These are phyloP conservation scores for Adansonia gregorii DNA, from an alignment of 441 rosid genomes.

Conservation along the genomic window DNA sequence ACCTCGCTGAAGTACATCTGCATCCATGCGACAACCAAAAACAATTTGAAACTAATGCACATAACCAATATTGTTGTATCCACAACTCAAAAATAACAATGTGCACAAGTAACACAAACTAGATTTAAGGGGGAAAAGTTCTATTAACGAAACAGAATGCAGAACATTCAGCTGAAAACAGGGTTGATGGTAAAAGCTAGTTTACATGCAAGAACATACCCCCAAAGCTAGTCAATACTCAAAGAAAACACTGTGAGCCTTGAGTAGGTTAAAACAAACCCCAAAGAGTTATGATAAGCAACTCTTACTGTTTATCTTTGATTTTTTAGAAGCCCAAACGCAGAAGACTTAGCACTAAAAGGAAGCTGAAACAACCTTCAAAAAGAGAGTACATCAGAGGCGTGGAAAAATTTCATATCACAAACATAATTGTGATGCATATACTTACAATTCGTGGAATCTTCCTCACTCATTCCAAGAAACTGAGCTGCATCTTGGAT, in stretches of 20 bases:
- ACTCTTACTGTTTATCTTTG: background rate
- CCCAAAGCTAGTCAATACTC: background rate
- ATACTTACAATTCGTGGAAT: slow-evolving; percentile 70
- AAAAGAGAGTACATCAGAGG: background rate
- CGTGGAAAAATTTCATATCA: background rate
- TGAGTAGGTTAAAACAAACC: background rate
- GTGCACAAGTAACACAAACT: background rate
- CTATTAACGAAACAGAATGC: background rate
- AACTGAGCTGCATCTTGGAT: slow-evolving; percentile 67
- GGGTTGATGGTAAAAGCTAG: background rate
- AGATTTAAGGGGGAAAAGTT: background rate
- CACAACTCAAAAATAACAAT: background rate
- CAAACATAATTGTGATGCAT: background rate
- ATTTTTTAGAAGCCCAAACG: background rate
- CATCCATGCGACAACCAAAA: background rate
- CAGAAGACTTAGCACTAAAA: background rate
- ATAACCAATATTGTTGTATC: background rate
- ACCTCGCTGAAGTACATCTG: slow-evolving; percentile 9
- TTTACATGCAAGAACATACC: background rate
- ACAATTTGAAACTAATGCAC: background rate
- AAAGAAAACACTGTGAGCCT: background rate
- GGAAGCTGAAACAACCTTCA: background rate
- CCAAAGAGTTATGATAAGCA: background rate
- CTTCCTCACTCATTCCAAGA: slow-evolving; percentile 87
- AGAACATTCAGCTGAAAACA: background rate